Evolutionary conservation across 2,329 filamentous ascomycete species (phyloP), one percentile per base, ranked within the genome.

Genomic region (Colletotrichum sansevieriae): DNA sequence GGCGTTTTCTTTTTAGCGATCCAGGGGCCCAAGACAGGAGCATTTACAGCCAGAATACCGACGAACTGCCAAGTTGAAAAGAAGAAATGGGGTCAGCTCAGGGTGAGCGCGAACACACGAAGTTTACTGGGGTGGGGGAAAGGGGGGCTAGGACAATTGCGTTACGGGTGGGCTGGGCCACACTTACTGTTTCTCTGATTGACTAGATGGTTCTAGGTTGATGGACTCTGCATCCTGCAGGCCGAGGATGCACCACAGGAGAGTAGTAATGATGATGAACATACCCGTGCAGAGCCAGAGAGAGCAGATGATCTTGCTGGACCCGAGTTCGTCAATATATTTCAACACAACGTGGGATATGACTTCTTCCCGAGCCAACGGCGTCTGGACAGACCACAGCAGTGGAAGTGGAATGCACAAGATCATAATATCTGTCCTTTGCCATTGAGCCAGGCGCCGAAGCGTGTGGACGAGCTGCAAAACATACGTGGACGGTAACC

Each of bases 231-330:
- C 73, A 3, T 72, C 67, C 5, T 73, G 71, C 0, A 76, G 51
- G 0, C 72, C 75, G 0, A 76, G 41, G 11, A 74, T 67, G 4
- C 72, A 68, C 0, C 73, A 70, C 10, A 68, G 76, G 13, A 76
- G 72, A 0, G 75, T 74, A 3, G 74, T 74, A 0, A 72, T 58
- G 2, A 76, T 76, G 1, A 76, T 74, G 55, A 76, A 76, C 8
- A 72, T 60, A 1, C 74, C 74, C 0, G 72, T 76, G 0, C 71
- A 76, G 6, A 75, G 70, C 6, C 76, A 74, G 0, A 76, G 63
- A 1, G 73, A 72, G 2, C 74, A 73, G 6, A 74, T 49, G 3
- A 76, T 22, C 73, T 76, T 76, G 33, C 74, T 73, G 47, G 6
- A 35, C 3, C 11, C 6, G 2, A 3, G 13, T 70, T n/a, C 63